Base-by-base conservation (phyloP, 139 green algal genomes). In the Yamagishiella unicocca region DNA sequence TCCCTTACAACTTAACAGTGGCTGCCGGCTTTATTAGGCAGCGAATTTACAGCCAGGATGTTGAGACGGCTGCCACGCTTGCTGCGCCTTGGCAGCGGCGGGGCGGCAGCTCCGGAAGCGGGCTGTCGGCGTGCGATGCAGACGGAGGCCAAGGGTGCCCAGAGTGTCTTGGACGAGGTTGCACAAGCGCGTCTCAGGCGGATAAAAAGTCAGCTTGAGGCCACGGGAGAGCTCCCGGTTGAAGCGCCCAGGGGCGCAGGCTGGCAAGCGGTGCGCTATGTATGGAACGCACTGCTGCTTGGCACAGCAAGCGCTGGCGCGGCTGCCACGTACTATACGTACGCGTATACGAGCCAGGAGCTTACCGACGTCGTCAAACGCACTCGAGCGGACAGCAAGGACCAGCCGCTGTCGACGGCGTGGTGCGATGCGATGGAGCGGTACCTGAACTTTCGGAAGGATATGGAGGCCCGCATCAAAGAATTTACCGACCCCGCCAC, bases 401-500 rank as follows among this genome's bases (percentile, higher is more conserved):
- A 84, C 88, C 43, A 90, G 90, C 38, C 46, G 62, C 2, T 93
- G 88, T 31, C n/a, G 38, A 3, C 89, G 90, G 50, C 90, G n/a
- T 96, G 93, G 94, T 82, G 87, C 45, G 50, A 54, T 24, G 76
- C 29, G 31, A 86, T 89, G 91, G 53, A 89, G 38, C 94, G 87
- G 61, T 97, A 97, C 62, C 55, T 93, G 27, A 82, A 89, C 4
- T 67, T 93, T 38, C 91, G 95, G 8, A 75, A 78, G 7, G 55
- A 94, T 33, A 54, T 97, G 17, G 91, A 95, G 84, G 24, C 27
- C 27, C 64, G 66, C 33, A 82, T 97, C 35, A 94, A 94, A 54
- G 95, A 96, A 76, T 99, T 96, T 82, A 92, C 95, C 7, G 95
- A 98, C 79, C 97, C 97, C 17, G 94, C 94, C 6, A 97, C 93